phyloP scores from a whole-genome alignment of 495 filamentous ascomycete genomes.

The Trichoderma erinaceum region DNA sequence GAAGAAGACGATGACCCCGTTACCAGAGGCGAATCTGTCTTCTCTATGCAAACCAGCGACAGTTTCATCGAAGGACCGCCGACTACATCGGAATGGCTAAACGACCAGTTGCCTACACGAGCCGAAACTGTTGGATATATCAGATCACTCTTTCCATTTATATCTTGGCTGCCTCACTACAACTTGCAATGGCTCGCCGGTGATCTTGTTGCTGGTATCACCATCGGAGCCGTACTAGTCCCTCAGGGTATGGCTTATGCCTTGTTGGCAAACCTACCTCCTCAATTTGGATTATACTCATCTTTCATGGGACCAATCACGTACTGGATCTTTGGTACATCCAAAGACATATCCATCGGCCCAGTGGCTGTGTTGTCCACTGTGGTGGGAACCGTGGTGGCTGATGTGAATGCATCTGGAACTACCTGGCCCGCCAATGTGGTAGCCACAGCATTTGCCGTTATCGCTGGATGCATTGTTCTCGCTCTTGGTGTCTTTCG shows the following conservation, averaged over 20 bases:
- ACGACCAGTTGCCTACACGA: constrained; percentile 51
- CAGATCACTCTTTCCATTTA: constrained; percentile 73
- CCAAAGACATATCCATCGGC: constrained; percentile 99
- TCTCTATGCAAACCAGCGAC: constrained; percentile 69
- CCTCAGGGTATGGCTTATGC: constrained; percentile 98
- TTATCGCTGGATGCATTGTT: constrained; percentile 80
- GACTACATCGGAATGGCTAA: constrained; percentile 64
- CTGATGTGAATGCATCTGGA: constrained; percentile 46
- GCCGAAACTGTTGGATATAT: constrained; percentile 53
- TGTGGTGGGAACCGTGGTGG: constrained; percentile 73
- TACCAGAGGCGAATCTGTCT: constrained; percentile 69
- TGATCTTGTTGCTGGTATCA: constrained; percentile 92
- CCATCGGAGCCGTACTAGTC: constrained; percentile 91
- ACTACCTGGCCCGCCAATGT: constrained; percentile 55
- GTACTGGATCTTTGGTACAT: constrained; percentile 99
- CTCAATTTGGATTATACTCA: constrained; percentile 87
- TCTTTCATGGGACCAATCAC: constrained; percentile 96
- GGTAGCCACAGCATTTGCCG: constrained; percentile 72
- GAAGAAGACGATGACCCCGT: constrained; percentile 49
- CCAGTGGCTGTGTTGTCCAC: constrained; percentile 96
- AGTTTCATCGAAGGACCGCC: constrained; percentile 82
- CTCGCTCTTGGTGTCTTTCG: constrained; percentile 71
- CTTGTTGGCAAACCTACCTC: constrained; percentile 65
- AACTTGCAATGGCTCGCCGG: constrained; percentile 84
- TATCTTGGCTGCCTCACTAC: constrained; percentile 81